Percentiles rank a stretch among this genome's conserved stretches.
Conservation (phyloP, 495 filamentous ascomycete species). For the Emericellopsis terricola region DNA sequence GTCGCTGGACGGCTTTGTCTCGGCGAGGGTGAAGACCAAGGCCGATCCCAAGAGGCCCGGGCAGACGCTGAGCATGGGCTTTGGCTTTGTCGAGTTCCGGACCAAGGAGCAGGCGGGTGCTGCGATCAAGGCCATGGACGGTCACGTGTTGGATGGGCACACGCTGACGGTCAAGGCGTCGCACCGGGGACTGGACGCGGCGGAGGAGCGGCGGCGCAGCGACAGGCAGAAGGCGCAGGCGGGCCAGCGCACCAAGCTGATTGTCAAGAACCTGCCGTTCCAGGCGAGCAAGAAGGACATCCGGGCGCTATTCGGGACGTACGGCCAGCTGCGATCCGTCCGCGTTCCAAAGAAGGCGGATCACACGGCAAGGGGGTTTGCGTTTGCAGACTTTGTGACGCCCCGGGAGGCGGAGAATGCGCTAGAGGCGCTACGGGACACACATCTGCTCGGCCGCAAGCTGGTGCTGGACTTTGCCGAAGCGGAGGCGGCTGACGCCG, state of each 20-base stretch:
- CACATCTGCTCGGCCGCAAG: slow-evolving; percentile 77
- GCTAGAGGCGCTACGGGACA: slow-evolving; percentile 75
- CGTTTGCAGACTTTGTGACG: slow-evolving; percentile 91
- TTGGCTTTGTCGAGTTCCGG: slow-evolving; percentile 83
- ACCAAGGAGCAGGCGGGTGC: slow-evolving; percentile 58
- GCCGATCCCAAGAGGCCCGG: slow-evolving; percentile 68
- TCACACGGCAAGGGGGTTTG: slow-evolving; percentile 71
- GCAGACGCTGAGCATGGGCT: slow-evolving; percentile 83
- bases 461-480: slow-evolving; percentile 82
- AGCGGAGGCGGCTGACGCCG: slow-evolving; percentile 70
- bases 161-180: slow-evolving; percentile 66
- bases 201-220: slow-evolving; percentile 63
- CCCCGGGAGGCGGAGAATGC: slow-evolving; percentile 86
- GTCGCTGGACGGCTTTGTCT: slow-evolving; percentile 69
- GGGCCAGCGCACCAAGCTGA: slow-evolving; percentile 67
- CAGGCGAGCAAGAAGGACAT: slow-evolving; percentile 88
- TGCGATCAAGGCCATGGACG: slow-evolving; percentile 71
- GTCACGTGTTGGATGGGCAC: slow-evolving; percentile 69
- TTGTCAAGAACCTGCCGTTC: slow-evolving; percentile 98
- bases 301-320: slow-evolving; percentile 63
- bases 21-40: slow-evolving; percentile 74
- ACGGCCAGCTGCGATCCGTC: slow-evolving; percentile 81
- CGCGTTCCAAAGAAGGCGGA: slow-evolving; percentile 93
- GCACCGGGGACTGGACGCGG: slow-evolving; percentile 70
- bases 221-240: slow-evolving; percentile 63